phyloP scores from a whole-genome alignment of 495 filamentous ascomycete species.

The Hypomontagnella monticulosa region DNA sequence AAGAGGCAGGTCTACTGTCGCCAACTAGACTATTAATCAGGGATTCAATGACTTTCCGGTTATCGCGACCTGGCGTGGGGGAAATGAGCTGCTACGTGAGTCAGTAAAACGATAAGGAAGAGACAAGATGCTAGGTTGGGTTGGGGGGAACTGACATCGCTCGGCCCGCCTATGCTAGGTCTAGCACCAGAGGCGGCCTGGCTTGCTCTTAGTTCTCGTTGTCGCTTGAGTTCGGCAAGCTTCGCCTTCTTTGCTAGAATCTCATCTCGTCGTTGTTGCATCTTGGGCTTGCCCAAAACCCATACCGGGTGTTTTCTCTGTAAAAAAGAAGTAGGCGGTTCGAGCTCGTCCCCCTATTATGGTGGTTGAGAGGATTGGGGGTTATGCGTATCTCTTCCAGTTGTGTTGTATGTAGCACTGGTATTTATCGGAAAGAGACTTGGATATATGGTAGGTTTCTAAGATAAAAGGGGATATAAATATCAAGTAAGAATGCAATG shows the following conservation, averaged over 20 bases:
- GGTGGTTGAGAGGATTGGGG: not conserved
- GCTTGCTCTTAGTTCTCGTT: conserved; percentile 80
- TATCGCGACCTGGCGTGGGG: conserved; percentile 75
- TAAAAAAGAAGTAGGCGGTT: not conserved
- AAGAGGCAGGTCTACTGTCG: conserved; percentile 76
- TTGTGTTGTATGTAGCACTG: not conserved
- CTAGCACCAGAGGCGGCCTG: conserved; percentile 70
- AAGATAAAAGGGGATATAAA: not conserved
- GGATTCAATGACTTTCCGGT: conserved; percentile 81
- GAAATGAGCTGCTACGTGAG: conserved; percentile 64
- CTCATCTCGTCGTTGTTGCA: conserved; percentile 91
- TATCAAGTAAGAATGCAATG: not conserved
- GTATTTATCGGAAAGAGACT: no score
- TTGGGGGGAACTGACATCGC: conserved; percentile 57
- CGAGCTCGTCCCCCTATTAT: not conserved
- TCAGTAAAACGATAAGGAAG: conserved; percentile 44
- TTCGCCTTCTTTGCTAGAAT: conserved; percentile 93
- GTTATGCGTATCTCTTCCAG: not conserved
- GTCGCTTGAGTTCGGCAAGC: conserved; percentile 93
- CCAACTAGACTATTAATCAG: conserved; percentile 82
- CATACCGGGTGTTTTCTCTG: conserved; percentile 46
- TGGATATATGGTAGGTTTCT: no score
- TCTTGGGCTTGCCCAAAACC: conserved; percentile 53
- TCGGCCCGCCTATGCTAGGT: conserved; percentile 63
- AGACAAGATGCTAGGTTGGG: not conserved